phyloP scores from a whole-genome alignment of 2,329 filamentous ascomycete species.

The Penicillium sp. region DNA sequence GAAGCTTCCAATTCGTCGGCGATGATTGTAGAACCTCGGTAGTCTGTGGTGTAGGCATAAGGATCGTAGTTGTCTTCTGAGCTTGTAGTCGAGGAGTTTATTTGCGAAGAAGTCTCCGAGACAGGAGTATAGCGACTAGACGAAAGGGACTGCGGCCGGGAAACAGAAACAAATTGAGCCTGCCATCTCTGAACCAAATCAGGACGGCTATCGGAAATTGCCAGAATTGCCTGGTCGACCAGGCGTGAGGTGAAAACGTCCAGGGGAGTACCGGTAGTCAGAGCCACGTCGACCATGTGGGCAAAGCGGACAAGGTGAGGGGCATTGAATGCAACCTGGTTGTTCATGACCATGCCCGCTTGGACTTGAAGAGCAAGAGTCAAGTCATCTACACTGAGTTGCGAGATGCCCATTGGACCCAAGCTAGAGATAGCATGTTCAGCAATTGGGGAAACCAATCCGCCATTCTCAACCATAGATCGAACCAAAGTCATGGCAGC shows the following conservation, averaged over 20 bases:
- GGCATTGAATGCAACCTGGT: conserved; percentile 47
- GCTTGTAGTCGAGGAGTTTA: conserved; percentile 55
- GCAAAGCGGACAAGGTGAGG: conserved; percentile 59
- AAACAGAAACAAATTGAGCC: conserved; percentile 42
- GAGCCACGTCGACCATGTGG: conserved; percentile 57
- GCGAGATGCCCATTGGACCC: conserved; percentile 56
- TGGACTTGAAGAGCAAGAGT: conserved; percentile 61
- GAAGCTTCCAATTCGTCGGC: conserved; percentile 83
- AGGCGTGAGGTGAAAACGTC: conserved; percentile 54
- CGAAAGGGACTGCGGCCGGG: conserved; percentile 46
- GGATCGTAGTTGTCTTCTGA: conserved; percentile 81
- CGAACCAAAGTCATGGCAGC: conserved; percentile 58
- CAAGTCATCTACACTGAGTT: conserved; percentile 50
- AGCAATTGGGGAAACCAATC: conserved; percentile 56
- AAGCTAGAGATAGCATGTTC: conserved; percentile 59
- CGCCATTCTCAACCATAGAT: conserved; percentile 64
- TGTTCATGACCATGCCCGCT: conserved; percentile 42
- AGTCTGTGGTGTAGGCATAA: conserved; percentile 84
- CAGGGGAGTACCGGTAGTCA: conserved; percentile 50
- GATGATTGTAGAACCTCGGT: conserved; percentile 87
- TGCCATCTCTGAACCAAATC: conserved; percentile 55
- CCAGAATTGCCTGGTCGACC: conserved; percentile 56
- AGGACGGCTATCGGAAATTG: conserved; percentile 45
- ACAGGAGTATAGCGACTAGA: conserved; percentile 38
- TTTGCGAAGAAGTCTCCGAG: conserved; percentile 43